Evolutionary conservation across 768 basidiomycete genomes (phyloP).

Genomic region (Aureoboletus auriporus): DNA sequence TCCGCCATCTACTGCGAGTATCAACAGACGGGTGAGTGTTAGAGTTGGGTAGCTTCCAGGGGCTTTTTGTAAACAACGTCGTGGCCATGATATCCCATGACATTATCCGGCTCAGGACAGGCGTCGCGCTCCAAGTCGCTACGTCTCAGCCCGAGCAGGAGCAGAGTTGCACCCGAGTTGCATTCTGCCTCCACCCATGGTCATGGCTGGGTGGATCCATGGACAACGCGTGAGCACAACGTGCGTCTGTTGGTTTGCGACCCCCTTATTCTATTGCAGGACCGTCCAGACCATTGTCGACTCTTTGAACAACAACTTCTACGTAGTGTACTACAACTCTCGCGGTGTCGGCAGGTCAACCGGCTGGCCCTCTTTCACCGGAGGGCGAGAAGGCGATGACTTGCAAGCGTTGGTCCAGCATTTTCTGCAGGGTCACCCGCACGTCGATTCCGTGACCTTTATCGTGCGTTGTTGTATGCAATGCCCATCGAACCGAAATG

Average conservation of each 20-base stretch:
- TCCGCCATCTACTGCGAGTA: slow-evolving; percentile 52
- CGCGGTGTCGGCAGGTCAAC: slow-evolving; percentile 73
- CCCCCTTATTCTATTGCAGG: background rate
- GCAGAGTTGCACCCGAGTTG: slow-evolving; percentile 40
- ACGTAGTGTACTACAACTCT: slow-evolving; percentile 71
- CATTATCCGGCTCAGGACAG: slow-evolving; percentile 29
- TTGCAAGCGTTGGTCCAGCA: slow-evolving; percentile 58
- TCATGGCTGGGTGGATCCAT: slow-evolving; percentile 78
- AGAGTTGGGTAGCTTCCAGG: too few species aligned
- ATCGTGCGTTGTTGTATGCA: slow-evolving; percentile 43
- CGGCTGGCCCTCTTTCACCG: slow-evolving; percentile 72
- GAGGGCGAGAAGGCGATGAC: slow-evolving; percentile 66
- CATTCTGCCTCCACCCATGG: slow-evolving; percentile 81
- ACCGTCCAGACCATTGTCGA: slow-evolving; percentile 43
- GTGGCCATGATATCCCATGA: slow-evolving; percentile 7
- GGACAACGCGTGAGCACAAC: slow-evolving; percentile 63
- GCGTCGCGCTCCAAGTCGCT: slow-evolving; percentile 42
- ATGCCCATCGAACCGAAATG: slow-evolving; percentile 5
- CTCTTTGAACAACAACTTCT: slow-evolving; percentile 43
- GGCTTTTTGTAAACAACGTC: too few species aligned
- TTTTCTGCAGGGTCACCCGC: slow-evolving; percentile 39
- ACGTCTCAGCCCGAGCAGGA: slow-evolving; percentile 26
- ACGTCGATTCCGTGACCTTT: slow-evolving; percentile 51
- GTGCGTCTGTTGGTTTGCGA: background rate
- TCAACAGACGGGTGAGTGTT: too few species aligned